These are phyloP conservation scores for Leccinum subgranulosum DNA, from an alignment of 768 basidiomycete species.

Conservation along the genomic window DNA sequence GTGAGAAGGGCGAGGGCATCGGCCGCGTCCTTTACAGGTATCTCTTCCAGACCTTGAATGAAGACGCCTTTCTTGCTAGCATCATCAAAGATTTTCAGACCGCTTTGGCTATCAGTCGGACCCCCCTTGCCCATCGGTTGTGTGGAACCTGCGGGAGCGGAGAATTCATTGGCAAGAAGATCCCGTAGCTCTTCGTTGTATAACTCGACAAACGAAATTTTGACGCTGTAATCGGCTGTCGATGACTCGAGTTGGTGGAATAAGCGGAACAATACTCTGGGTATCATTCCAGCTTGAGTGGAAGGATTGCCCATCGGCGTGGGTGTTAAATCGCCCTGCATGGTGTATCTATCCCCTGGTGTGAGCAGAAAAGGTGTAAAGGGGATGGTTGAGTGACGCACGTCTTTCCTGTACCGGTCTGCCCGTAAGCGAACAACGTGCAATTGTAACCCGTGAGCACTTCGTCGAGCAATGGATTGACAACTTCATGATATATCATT, in stretches of 20 bases:
- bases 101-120: constrained; percentile 49
- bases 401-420: constrained; percentile 99
- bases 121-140: constrained; percentile 75
- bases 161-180: constrained; percentile 77
- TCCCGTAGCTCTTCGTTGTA: constrained; percentile 99
- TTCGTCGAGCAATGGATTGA: constrained; percentile 88
- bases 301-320: constrained; percentile 88
- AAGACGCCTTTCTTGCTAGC: constrained; percentile 82
- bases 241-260: constrained; percentile 84
- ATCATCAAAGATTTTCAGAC: constrained; percentile 93
- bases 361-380: constrained; percentile 10
- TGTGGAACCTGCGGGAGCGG: constrained; percentile 58
- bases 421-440: constrained; percentile 96
- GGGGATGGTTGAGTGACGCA: constrained; percentile 39
- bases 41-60: constrained; percentile 94
- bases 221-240: constrained; percentile 83
- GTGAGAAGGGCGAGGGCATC: constrained; percentile 82
- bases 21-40: constrained; percentile 73
- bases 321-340: constrained; percentile 90
- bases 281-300: constrained; percentile 91
- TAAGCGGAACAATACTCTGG: constrained; percentile 85
- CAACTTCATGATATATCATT: constrained; percentile 91
- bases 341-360: constrained; percentile 69
- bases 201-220: constrained; percentile 90
- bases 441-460: constrained; percentile 97